Conservation (phyloP, 192 early-diverging fungal species). For the Cetraspora pellucida region DNA sequence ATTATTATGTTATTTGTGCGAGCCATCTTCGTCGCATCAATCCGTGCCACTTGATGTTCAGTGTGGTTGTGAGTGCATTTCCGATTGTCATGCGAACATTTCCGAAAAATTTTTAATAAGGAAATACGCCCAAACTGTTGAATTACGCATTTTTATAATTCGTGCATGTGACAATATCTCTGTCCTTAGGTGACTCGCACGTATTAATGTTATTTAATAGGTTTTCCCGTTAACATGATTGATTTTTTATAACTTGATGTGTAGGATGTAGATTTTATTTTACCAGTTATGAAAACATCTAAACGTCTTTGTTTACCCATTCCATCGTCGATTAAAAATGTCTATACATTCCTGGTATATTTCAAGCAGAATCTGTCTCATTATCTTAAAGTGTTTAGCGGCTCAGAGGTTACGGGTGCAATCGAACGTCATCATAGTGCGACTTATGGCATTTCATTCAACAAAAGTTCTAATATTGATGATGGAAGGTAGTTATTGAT, state of each 20-base stretch:
- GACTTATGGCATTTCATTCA: constrained; percentile 38
- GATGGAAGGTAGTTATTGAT: constrained; percentile 3
- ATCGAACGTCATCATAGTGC: constrained; percentile 47
- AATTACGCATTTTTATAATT: too few species aligned
- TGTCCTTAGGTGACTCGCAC: too few species aligned
- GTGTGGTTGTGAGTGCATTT: too few species aligned
- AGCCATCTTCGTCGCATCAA: not conserved
- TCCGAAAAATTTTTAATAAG: too few species aligned
- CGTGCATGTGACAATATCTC: too few species aligned
- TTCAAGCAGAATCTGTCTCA: constrained; percentile 62
- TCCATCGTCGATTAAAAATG: constrained; percentile 57
- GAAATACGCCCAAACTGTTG: too few species aligned
- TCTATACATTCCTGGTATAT: constrained; percentile 64
- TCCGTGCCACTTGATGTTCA: not conserved
- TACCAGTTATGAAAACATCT: constrained; percentile 60
- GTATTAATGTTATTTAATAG: too few species aligned
- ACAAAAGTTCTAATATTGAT: constrained; percentile 8
- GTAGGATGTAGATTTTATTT: constrained; percentile 79
- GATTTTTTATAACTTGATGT: not conserved
- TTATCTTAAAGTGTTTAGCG: constrained; percentile 46
- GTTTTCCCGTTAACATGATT: not conserved
- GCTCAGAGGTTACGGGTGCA: constrained; percentile 43
- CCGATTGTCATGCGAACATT: too few species aligned
- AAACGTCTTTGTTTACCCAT: constrained; percentile 48
- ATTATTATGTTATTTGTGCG: not conserved